phyloP scores from a whole-genome alignment of 1,139 yeast species.

The Sugiyamaella novakii region DNA sequence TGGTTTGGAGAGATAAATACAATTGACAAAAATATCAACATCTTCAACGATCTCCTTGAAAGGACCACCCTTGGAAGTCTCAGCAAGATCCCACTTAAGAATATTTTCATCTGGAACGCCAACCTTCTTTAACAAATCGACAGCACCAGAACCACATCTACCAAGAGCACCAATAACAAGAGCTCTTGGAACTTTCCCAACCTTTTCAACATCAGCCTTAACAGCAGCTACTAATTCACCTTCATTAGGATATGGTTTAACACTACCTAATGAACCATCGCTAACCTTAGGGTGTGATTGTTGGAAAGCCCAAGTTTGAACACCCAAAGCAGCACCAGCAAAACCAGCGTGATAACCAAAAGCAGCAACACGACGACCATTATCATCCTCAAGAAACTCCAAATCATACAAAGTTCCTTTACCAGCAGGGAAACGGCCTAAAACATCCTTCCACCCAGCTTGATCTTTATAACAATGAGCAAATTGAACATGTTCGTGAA shows the following conservation, averaged over 20 bases:
- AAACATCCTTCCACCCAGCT: conserved; percentile 94
- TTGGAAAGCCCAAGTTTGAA: conserved; percentile 92
- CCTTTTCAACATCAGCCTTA: conserved; percentile 59
- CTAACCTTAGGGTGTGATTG: conserved; percentile 59
- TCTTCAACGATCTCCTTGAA: conserved; percentile 78
- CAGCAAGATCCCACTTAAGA: conserved; percentile 94
- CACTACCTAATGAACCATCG: conserved; percentile 62
- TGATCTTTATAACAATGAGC: conserved; percentile 99
- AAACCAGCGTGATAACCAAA: conserved; percentile 98
- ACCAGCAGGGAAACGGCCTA: conserved; percentile 86
- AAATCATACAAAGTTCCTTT: conserved; percentile 87
- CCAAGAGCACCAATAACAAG: conserved; percentile 96
- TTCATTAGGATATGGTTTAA: conserved; percentile 83
- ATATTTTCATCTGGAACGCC: conserved; percentile 88
- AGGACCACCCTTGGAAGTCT: conserved; percentile 97
- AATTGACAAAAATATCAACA: conserved; percentile 88
- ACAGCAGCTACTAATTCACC: conserved; percentile 69
- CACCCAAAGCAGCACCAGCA: conserved; percentile 97
- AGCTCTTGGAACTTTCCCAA: conserved; percentile 72
- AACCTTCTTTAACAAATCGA: conserved; percentile 73
- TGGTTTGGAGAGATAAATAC: conserved; percentile 91
- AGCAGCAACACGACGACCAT: conserved; percentile 98
- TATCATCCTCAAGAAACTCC: conserved; percentile 91
- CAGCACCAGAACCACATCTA: conserved; percentile 98
- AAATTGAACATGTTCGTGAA: conserved; percentile 95